These are phyloP conservation scores for Eimeria acervulina DNA, from an alignment of 169 alveolate genomes.

Conservation along the genomic window DNA sequence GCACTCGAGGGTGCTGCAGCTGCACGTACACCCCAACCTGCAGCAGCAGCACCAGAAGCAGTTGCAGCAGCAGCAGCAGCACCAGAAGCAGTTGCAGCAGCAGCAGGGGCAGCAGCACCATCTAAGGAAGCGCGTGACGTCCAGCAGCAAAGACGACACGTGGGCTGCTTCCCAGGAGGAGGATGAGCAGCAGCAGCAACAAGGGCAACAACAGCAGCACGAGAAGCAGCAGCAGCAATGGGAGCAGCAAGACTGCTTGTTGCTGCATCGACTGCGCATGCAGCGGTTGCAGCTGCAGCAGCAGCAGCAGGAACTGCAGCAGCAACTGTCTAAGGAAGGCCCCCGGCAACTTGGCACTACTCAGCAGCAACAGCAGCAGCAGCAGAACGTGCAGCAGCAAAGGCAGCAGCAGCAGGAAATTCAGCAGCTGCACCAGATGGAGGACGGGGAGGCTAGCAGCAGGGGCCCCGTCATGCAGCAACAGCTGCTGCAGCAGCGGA, in stretches of 20 bases:
- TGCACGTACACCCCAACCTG: not conserved
- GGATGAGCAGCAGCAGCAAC: not conserved
- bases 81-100: slow-evolving; percentile 11
- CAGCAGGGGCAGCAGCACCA: slow-evolving; percentile 5
- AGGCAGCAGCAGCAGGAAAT: slow-evolving; percentile 16
- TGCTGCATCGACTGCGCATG: not conserved
- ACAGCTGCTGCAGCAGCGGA: slow-evolving; percentile 18
- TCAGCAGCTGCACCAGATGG: slow-evolving; percentile 21
- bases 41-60: slow-evolving; percentile 37
- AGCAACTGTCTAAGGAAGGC: not conserved
- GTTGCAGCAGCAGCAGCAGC: slow-evolving; percentile 16
- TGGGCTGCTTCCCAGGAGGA: not conserved
- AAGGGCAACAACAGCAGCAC: slow-evolving; percentile 11
- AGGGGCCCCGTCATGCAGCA: not conserved
- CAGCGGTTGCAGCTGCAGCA: slow-evolving; percentile 25
- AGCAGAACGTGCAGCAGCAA: slow-evolving; percentile 17
- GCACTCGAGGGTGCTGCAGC: not conserved
- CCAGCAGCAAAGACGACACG: not conserved
- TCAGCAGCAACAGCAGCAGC: not conserved
- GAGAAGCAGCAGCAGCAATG: slow-evolving; percentile 21
- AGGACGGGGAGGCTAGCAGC: not conserved
- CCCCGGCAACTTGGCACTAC: not conserved
- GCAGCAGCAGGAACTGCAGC: slow-evolving; percentile 59
- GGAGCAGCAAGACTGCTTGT: not conserved
- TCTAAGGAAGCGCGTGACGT: not conserved